Evolutionary conservation across 176 grass and related monocot genomes (phyloP).

Genomic region (Musa itinerans): DNA sequence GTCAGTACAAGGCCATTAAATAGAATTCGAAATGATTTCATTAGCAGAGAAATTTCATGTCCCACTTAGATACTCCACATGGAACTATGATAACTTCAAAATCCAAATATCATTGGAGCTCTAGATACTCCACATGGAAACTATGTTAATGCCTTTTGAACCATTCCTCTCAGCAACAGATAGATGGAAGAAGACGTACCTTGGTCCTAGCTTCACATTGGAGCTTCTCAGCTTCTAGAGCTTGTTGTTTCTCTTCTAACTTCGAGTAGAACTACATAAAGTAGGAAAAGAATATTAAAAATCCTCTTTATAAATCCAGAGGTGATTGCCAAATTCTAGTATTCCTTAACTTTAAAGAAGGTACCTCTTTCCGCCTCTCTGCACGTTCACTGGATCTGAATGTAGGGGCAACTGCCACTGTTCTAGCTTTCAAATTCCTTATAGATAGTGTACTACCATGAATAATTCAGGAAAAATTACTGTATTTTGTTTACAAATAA

Average conservation of each 20-base stretch:
- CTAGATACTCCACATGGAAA: background rate
- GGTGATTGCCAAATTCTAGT: constrained; percentile 1
- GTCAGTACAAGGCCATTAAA: too few relatives aligned
- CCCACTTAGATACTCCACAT: too few relatives aligned
- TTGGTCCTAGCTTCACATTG: constrained; percentile 55
- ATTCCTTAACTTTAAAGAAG: constrained; percentile 10
- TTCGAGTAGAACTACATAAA: constrained; percentile 73
- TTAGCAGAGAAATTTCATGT: too few relatives aligned
- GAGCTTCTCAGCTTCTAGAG: constrained; percentile 60
- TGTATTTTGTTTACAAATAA: background rate
- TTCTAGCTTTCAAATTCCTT: constrained; percentile 48
- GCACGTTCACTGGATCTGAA: constrained; percentile 57
- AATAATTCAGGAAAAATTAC: constrained; percentile 43
- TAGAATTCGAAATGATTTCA: too few relatives aligned
- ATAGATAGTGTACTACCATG: constrained; percentile 40
- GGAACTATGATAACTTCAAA: too few relatives aligned
- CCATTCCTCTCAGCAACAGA: background rate
- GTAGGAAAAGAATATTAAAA: background rate
- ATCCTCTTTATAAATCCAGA: background rate
- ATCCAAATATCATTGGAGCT: too few relatives aligned
- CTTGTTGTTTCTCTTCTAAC: constrained; percentile 74
- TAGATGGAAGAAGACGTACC: constrained; percentile 24
- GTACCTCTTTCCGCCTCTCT: constrained; percentile 66
- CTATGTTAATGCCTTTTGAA: background rate
- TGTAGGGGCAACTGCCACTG: constrained; percentile 40